Evolutionary conservation across 495 filamentous ascomycete species (phyloP).

Genomic region (Daldinia loculata): DNA sequence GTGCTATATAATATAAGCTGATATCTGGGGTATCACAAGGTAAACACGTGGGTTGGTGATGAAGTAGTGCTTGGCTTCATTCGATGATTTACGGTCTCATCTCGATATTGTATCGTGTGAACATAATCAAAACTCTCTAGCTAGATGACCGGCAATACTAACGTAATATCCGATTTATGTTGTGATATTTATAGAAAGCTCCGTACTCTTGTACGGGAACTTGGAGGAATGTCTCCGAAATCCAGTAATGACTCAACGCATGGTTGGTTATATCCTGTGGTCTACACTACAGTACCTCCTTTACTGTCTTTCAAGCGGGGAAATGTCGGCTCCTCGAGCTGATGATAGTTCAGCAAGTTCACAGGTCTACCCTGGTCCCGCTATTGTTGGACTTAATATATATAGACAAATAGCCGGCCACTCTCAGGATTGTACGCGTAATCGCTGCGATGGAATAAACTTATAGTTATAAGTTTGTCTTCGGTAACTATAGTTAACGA

Average conservation of each 20-base stretch:
- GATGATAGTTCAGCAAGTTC: background rate
- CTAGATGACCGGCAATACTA: background rate
- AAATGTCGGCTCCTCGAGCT: background rate
- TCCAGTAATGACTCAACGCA: background rate
- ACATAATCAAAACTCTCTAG: background rate
- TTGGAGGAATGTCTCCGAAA: background rate
- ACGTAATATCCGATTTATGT: background rate
- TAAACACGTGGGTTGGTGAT: constrained; percentile 6
- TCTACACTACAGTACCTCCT: too few species aligned
- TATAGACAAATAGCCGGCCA: background rate
- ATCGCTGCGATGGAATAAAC: background rate
- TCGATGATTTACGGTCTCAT: constrained; percentile 3
- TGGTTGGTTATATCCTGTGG: too few species aligned
- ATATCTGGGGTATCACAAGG: constrained; percentile 25
- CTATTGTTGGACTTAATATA: background rate
- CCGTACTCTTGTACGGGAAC: background rate
- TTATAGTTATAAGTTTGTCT: background rate
- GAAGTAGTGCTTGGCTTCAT: constrained; percentile 5
- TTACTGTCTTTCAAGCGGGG: background rate
- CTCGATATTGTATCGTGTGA: background rate
- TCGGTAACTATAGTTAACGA: too few species aligned
- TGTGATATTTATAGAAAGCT: background rate
- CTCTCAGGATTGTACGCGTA: background rate
- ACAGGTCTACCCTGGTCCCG: background rate
- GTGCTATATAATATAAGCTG: constrained; percentile 23